Evolutionary conservation across 2,329 filamentous ascomycete genomes (phyloP).

Genomic region (Ophiostoma sp.): DNA sequence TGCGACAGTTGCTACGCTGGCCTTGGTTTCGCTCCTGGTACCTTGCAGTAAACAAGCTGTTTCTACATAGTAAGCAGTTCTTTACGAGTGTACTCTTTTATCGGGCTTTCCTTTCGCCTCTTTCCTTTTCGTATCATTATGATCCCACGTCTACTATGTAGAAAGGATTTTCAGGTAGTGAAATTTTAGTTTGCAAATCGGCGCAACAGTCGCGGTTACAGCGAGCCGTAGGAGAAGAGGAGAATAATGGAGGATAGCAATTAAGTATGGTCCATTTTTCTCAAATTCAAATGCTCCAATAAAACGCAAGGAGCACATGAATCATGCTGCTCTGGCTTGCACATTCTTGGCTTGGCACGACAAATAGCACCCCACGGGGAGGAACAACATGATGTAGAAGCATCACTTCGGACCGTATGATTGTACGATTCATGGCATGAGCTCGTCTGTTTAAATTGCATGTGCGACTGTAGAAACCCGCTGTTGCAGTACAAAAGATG

Average conservation of each 20-base stretch:
- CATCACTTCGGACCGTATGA: slow-evolving; percentile 1
- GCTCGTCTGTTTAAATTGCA: neutral
- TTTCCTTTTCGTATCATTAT: neutral
- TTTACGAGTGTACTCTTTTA: neutral
- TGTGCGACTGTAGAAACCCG: neutral
- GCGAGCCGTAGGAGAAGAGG: neutral
- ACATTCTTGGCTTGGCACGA: slow-evolving; percentile 3
- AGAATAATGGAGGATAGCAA: neutral
- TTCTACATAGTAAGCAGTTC: neutral
- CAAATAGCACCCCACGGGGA: slow-evolving; percentile 5
- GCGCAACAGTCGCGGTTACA: neutral
- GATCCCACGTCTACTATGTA: neutral
- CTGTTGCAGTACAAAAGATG: neutral
- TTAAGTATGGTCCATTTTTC: neutral
- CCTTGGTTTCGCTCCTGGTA: slow-evolving; percentile 1
- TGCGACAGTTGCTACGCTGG: slow-evolving; percentile 1
- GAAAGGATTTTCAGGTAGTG: neutral
- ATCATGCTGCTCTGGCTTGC: slow-evolving; percentile 1
- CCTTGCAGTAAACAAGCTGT: slow-evolving; percentile 8
- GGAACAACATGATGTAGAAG: neutral
- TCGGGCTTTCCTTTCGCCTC: neutral
- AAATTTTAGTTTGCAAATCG: neutral
- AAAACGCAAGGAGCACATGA: neutral
- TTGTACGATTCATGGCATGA: neutral
- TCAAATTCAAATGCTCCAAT: neutral